Evolutionary conservation across 257 asterid genomes (phyloP).

Genomic region (Nicotiana sylvestris): DNA sequence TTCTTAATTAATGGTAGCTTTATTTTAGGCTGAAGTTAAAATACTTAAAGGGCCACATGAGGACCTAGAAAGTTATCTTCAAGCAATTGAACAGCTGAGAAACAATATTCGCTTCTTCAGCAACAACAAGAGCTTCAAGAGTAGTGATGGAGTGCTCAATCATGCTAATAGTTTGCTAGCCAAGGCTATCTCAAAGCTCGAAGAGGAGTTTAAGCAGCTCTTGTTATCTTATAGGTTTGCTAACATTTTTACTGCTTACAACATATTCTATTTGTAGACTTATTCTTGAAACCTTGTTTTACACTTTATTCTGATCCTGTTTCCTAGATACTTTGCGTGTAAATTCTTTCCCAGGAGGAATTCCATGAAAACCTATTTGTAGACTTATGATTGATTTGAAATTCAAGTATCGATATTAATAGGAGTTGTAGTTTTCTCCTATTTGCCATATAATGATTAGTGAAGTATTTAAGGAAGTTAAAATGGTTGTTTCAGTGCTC

Average conservation of each 20-base stretch:
- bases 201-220: slow-evolving; percentile 91
- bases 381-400: neutral
- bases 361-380: slow-evolving; percentile 4
- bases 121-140: slow-evolving; percentile 91
- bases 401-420: neutral
- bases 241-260: neutral
- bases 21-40: slow-evolving; percentile 84
- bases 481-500: neutral
- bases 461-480: neutral
- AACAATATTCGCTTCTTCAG: slow-evolving; percentile 77
- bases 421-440: neutral
- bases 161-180: slow-evolving; percentile 79
- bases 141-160: slow-evolving; percentile 93
- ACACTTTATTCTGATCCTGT: neutral
- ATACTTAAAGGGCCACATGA: slow-evolving; percentile 97
- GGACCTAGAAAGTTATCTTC: slow-evolving; percentile 91
- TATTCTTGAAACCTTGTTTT: neutral
- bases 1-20: neutral
- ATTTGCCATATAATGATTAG: neutral
- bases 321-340: neutral
- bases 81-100: slow-evolving; percentile 88
- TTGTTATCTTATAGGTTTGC: slow-evolving; percentile 73
- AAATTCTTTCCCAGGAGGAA: neutral
- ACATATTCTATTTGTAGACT: neutral
- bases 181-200: slow-evolving; percentile 94